These are phyloP conservation scores for Penicillium brasilianum DNA, from an alignment of 2,329 filamentous ascomycete genomes.

Conservation along the genomic window DNA sequence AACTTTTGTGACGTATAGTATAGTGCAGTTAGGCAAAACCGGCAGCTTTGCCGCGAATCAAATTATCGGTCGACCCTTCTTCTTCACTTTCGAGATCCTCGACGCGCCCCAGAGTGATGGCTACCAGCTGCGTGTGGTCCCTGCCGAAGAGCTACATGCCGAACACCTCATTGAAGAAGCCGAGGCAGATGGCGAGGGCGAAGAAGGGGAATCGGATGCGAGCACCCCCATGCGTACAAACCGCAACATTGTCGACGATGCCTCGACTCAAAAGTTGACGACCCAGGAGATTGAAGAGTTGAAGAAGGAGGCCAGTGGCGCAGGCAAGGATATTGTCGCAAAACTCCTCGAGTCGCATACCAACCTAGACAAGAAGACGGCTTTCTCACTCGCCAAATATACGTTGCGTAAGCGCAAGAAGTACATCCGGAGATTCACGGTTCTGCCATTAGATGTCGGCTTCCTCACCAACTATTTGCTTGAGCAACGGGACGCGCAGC, in stretches of 20 bases:
- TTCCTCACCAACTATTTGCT: conserved; percentile 77
- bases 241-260: conserved; percentile 66
- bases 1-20: conserved; percentile 56
- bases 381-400: conserved; percentile 93
- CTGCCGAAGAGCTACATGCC: conserved; percentile 80
- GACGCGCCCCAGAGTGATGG: conserved; percentile 70
- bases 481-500: conserved; percentile 76
- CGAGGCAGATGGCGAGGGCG: conserved; percentile 44
- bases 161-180: conserved; percentile 67
- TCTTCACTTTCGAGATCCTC: conserved; percentile 87
- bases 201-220: conserved; percentile 39
- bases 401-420: conserved; percentile 93
- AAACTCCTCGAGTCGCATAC: conserved; percentile 90
- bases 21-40: conserved; percentile 88
- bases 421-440: conserved; percentile 85
- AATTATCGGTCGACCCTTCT: conserved; percentile 86
- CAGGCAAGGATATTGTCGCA: conserved; percentile 88
- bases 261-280: conserved; percentile 74
- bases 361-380: conserved; percentile 89
- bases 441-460: conserved; percentile 80
- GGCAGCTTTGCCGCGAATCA: conserved; percentile 88
- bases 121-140: conserved; percentile 73
- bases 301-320: conserved; percentile 73
- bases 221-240: conserved; percentile 65
- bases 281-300: conserved; percentile 73